Base-by-base conservation (phyloP, 192 early-diverging fungal genomes). In the Rhizophagus clarus region DNA sequence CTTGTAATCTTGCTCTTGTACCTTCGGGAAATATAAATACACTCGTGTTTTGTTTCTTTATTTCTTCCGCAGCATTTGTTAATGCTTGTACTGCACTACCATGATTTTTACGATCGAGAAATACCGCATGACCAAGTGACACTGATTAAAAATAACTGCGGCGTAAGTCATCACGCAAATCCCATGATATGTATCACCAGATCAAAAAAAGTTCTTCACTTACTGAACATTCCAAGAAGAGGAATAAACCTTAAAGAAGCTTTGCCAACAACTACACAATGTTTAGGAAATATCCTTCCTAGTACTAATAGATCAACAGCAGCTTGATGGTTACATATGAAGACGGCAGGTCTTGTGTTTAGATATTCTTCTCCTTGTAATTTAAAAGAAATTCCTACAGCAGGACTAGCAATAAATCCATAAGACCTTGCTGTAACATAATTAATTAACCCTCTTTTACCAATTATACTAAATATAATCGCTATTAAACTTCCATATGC, bases 21-120 rank as follows among this genome's bases (percentile, higher is more conserved):
- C 96, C 97, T 85, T 97, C 96, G 67, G 96, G 96, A 82, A 93
- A 98, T 82, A 98, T 94, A 80, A 91, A 94, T 40, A 97, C 89
- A 74, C 90, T 88, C 42, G 87, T 85, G 87, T 93, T 76, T 49
- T 83, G 89, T 74, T 90, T 85, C 75, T 94, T 89, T 76, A 98
- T 89, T 77, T 90, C 88, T 2, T 89, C 87, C 64, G 92, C 93
- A 63, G 96, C 96, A 47, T 89, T 83, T 20, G 86, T 88, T 80
- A 95, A 94, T 31, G 94, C 89, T 61, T 94, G 91, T 47, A 93
- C 90, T 32, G 96, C 92, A 83, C 88, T 92, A 56, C 87, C 84
- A 67, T 88, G 89, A 87, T 98, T 97, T 73, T 89, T 90, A 56
- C 95, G 91, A 85, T 93, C 91, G 64, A 97, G 93, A 82, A 98